These are phyloP conservation scores for Pseudonitzschia multiseries DNA, from an alignment of 108 stramenopile genomes.

Conservation along the genomic window DNA sequence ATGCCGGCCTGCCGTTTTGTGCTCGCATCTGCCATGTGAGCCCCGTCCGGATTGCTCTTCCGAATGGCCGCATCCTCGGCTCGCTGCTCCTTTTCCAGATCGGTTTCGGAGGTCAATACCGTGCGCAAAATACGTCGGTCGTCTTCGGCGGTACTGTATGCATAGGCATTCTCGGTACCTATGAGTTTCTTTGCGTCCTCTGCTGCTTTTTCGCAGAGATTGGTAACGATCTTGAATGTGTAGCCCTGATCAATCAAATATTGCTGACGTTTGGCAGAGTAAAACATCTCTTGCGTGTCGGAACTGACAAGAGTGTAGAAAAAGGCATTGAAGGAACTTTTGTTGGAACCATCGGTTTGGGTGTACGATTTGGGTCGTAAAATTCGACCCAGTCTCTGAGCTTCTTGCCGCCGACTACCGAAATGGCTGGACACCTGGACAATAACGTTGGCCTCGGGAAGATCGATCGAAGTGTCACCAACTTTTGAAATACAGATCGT, in stretches of 20 bases:
- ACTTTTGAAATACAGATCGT: conserved; percentile 96
- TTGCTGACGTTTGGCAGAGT: conserved; percentile 95
- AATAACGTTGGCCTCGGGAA: conserved; percentile 99
- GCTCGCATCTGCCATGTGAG: conserved; percentile 72
- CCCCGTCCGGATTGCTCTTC: conserved; percentile 87
- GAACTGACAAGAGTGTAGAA: conserved; percentile 99
- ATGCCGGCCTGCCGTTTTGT: conserved; percentile 71
- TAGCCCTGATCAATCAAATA: conserved; percentile 99
- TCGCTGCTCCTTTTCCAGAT: conserved; percentile 82
- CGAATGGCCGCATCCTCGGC: conserved; percentile 87
- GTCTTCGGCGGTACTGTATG: conserved; percentile 74
- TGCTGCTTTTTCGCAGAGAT: conserved; percentile 76
- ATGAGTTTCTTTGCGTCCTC: conserved; percentile 51
- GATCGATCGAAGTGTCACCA: conserved; percentile 98
- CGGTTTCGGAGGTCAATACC: conserved; percentile 72
- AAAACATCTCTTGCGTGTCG: conserved; percentile 98
- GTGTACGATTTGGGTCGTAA: conserved; percentile 93
- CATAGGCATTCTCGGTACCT: conserved; percentile 41
- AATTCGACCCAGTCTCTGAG: conserved; percentile 98
- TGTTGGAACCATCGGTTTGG: conserved; percentile 87
- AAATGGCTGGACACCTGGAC: conserved; percentile 99
- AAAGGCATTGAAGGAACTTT: conserved; percentile 94
- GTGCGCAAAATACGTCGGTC: conserved; percentile 70
- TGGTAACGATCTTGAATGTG: conserved; percentile 99
- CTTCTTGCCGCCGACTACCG: conserved; percentile 98